A percentile compares a stretch with the other conserved stretches of the same genome.
Conservation (phyloP, 2,329 filamentous ascomycete genomes). For the Trichoderma simmonsii region DNA sequence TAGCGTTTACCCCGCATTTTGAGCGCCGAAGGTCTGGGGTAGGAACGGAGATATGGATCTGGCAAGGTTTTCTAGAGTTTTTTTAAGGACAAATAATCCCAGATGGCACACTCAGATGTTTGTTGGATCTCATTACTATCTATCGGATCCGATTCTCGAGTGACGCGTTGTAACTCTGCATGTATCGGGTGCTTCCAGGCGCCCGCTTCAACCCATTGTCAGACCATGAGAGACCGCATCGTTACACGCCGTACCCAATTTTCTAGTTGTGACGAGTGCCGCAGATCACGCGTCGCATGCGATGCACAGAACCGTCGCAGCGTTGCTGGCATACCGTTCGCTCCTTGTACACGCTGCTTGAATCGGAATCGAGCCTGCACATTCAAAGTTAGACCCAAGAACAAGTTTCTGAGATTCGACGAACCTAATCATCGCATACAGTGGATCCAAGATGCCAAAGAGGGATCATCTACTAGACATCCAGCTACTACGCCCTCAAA, state of each 20-base stretch:
- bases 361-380: slow-evolving; percentile 1
- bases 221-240: neutral
- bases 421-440: neutral
- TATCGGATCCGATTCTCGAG: neutral
- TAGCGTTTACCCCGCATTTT: neutral
- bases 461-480: neutral
- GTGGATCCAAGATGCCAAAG: slow-evolving; percentile 2
- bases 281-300: neutral
- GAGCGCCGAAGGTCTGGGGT: neutral
- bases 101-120: neutral
- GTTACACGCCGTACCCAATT: neutral
- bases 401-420: neutral
- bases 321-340: neutral
- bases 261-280: slow-evolving; percentile 2
- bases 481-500: neutral
- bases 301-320: slow-evolving; percentile 1
- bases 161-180: neutral
- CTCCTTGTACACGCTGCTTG: neutral
- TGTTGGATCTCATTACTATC: neutral
- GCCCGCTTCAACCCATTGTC: neutral
- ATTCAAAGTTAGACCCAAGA: neutral
- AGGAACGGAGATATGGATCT: neutral
- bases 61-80: neutral
- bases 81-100: neutral
- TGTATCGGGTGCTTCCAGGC: neutral